phyloP scores from a whole-genome alignment of 2,329 filamentous ascomycete species.

The Neonectria punicea region DNA sequence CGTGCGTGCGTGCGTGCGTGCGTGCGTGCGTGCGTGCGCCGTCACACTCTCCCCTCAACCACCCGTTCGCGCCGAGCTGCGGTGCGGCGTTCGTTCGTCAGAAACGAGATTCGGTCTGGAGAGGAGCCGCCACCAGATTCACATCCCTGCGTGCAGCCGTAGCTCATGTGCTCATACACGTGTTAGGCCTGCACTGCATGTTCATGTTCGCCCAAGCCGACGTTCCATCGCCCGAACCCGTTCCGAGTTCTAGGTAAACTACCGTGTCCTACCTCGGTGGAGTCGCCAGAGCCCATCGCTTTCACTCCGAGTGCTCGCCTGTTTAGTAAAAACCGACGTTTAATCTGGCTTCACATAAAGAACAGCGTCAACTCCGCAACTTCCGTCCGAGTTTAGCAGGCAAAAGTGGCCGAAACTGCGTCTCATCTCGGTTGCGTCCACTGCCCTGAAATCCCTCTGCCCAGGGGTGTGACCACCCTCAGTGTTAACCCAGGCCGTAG shows the following conservation, averaged over 20 bases:
- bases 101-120: neutral
- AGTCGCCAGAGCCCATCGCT: neutral
- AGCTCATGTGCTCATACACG: neutral
- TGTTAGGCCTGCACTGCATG: neutral
- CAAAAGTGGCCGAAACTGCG: conserved; percentile 28
- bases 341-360: neutral
- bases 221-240: conserved; percentile 2
- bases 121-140: conserved; percentile 2
- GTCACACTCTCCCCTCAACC: conserved; percentile 4
- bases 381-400: neutral
- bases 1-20: neutral
- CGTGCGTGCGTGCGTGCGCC: neutral
- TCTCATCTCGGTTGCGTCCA: conserved; percentile 33
- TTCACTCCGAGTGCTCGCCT: neutral
- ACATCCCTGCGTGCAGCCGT: conserved; percentile 16
- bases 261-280: neutral
- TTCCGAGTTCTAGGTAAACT: neutral
- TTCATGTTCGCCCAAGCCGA: neutral
- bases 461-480: conserved; percentile 18
- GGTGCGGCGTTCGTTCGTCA: neutral
- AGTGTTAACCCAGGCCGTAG: neutral
- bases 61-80: conserved; percentile 7
- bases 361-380: neutral
- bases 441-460: conserved; percentile 19
- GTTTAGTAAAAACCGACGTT: neutral